A percentile compares a stretch with the other conserved stretches of the same genome.
Evolutionary conservation across 2,329 filamentous ascomycete species (phyloP).

Genomic region (Pseudopithomyces chartarum): DNA sequence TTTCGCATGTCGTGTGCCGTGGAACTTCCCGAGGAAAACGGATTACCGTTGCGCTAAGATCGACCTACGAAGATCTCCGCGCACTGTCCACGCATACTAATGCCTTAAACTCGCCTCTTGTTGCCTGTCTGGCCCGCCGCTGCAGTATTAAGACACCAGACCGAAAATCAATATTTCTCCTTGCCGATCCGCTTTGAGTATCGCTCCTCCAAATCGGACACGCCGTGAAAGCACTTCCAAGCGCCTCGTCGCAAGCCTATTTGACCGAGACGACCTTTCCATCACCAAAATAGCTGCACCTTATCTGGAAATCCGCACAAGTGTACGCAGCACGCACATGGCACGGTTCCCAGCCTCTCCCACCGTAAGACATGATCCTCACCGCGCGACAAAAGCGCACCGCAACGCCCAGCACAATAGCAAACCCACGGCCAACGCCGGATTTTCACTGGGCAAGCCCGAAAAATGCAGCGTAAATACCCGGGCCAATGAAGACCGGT

Average conservation of each 20-base stretch:
- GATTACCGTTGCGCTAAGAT: constrained; percentile 12
- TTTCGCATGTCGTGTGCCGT: too few species aligned
- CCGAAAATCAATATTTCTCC: background rate
- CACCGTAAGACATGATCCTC: background rate
- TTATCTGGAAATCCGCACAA: background rate
- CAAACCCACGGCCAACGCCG: background rate
- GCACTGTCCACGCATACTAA: background rate
- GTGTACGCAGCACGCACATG: background rate
- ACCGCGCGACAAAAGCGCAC: background rate
- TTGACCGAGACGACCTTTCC: background rate
- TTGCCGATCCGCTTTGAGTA: background rate
- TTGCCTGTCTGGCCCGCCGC: constrained; percentile 1
- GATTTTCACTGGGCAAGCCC: background rate
- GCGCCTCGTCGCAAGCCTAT: background rate
- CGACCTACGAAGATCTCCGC: constrained; percentile 16
- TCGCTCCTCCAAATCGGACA: background rate
- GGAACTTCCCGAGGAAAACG: background rate
- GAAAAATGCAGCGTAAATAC: background rate
- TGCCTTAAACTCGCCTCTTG: constrained; percentile 11
- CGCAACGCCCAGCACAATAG: background rate
- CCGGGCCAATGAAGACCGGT: background rate
- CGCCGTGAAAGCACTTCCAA: background rate
- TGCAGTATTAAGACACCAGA: too few species aligned
- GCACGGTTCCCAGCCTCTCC: background rate
- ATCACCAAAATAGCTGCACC: too few species aligned